Base-by-base conservation (phyloP, 1,284 basidiomycete genomes). In the Trichosporon sp. region DNA sequence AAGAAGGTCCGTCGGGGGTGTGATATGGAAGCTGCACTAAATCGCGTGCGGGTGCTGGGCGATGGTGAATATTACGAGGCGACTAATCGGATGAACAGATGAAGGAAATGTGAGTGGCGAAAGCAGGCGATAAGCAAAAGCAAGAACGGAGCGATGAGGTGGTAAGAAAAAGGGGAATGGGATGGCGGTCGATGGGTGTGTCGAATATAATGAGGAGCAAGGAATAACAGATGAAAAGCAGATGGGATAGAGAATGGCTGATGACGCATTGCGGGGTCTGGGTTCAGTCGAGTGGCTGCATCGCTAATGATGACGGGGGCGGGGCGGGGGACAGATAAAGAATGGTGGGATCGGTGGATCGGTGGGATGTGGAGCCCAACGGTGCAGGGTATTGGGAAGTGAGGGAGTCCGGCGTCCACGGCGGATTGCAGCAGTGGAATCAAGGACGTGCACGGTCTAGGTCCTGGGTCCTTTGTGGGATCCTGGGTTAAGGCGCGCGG, bases 281-380 rank as follows among this genome's bases (percentile, higher is more conserved):
- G 14, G 32, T 16, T 63, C 12, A 12, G 31, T 14, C 6, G 12
- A 31, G 32, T 63, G 59, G 32, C 12, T 35, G 16, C 14, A n/a
- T 35, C 31, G 21, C 14, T 31, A 31, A 31, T 32, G 59, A 63
- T 63, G 59, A 63, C 59, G 59, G 59, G 59, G 59, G 59, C 59
- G 31, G 51, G 51, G 51, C 19, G 19, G 51, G 51, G 51, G 51
- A 19, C 51, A 63, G 59, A 63, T 63, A 63, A 63, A 63, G 59
- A 63, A 32, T 35, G 16, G 43, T 16, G 16, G 14, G 59, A 35
- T 14, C 32, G 16, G 32, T 35, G 32, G 16, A 19, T 32, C 31
- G 31, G 59, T 32, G 59, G 14, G 59, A 63, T 63, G 59, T 63
- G 59, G 59, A 63, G 59, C 59, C 59, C 59, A 63, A 35, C 59